phyloP scores from a whole-genome alignment of 176 grass and related monocot genomes.

The Oryza longistaminata region DNA sequence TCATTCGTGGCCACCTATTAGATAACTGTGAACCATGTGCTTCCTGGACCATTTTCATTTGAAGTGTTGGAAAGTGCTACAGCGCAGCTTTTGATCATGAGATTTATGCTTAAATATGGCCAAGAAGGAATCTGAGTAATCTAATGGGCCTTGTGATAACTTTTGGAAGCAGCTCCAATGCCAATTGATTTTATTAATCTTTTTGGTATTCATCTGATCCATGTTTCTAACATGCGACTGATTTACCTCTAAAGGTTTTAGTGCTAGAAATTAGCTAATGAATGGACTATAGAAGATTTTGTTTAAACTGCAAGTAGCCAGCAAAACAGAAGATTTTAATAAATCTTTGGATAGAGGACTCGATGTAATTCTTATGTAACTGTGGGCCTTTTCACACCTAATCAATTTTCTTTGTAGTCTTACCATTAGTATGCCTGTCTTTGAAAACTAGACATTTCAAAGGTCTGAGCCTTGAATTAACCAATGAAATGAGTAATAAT shows the following conservation, averaged over 20 bases:
- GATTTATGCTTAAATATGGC: background rate
- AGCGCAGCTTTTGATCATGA: background rate
- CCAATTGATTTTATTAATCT: background rate
- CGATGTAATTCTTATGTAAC: background rate
- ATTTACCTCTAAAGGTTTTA: conserved; percentile 15
- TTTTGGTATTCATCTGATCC: background rate
- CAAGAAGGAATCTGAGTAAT: conserved; percentile 16
- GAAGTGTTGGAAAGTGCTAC: background rate
- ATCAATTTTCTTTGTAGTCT: background rate
- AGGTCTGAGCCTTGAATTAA: background rate
- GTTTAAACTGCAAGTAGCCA: background rate
- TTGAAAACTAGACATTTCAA: background rate
- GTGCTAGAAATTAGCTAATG: background rate
- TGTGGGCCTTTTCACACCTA: background rate
- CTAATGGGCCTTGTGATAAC: background rate
- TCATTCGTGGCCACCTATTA: background rate
- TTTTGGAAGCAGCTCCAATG: background rate
- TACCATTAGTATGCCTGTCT: too few relatives aligned
- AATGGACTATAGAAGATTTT: background rate
- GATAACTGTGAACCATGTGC: conserved; percentile 23
- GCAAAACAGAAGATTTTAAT: background rate
- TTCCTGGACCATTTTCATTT: conserved; percentile 20
- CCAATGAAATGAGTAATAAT: background rate
- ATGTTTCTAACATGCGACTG: background rate
- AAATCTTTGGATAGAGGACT: background rate